Conservation (phyloP, 768 basidiomycete species). For the Candolleomyces aberdarensis region DNA sequence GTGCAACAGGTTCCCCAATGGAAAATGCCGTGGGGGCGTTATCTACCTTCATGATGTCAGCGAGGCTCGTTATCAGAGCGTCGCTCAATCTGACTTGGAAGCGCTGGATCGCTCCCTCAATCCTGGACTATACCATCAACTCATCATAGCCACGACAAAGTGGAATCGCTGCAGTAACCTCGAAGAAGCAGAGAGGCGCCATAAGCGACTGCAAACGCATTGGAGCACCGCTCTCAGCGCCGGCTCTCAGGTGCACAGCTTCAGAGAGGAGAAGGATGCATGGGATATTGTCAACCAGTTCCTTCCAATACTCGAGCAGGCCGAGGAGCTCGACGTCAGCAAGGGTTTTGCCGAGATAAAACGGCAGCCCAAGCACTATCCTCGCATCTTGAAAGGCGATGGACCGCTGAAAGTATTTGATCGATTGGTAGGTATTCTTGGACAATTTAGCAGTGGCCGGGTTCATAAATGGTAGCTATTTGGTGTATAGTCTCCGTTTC, state of each 20-base stretch:
- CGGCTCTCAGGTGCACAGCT: not conserved
- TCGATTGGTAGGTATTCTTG: not conserved
- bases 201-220: not conserved
- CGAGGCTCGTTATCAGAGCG: not conserved
- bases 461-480: no score
- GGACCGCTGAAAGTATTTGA: not conserved
- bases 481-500: no score
- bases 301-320: not conserved
- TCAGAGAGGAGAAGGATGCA: not conserved
- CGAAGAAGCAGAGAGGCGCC: not conserved
- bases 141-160: slow-evolving; percentile 3
- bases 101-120: not conserved
- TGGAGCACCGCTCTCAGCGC: not conserved
- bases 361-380: not conserved
- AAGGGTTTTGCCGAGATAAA: not conserved
- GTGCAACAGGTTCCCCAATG: not conserved
- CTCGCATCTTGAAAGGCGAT: not conserved
- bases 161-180: not conserved
- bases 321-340: not conserved
- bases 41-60: not conserved
- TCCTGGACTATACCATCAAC: not conserved
- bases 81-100: not conserved
- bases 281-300: not conserved
- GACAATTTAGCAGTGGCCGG: not conserved
- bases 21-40: not conserved